Percentiles rank a stretch among this genome's conserved stretches.
Evolutionary conservation across 768 basidiomycete genomes (phyloP).

Genomic region (Boletus fagicola): DNA sequence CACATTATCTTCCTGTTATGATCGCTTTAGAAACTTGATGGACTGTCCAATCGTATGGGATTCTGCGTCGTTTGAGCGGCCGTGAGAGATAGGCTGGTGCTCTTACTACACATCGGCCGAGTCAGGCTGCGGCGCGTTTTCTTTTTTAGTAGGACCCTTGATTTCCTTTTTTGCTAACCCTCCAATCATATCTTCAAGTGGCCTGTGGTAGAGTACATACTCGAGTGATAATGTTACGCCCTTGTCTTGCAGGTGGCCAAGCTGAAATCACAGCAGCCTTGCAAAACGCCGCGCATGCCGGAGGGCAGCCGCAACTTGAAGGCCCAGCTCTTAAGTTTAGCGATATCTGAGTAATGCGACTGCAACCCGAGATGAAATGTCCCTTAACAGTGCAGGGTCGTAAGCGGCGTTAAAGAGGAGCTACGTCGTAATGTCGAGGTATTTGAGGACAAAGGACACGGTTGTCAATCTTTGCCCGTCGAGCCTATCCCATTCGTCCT

Average conservation of each 20-base stretch:
- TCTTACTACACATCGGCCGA: not conserved
- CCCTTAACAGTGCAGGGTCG: not conserved
- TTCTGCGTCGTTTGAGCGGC: not conserved
- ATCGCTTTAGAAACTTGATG: not conserved
- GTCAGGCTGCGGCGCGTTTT: not conserved
- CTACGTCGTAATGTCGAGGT: constrained; percentile 4
- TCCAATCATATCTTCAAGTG: too few species aligned
- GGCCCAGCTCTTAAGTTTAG: too few species aligned
- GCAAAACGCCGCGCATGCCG: too few species aligned
- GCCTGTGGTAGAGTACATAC: too few species aligned
- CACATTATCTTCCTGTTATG: too few species aligned
- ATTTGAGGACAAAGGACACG: not conserved
- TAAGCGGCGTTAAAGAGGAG: not conserved
- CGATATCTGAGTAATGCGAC: not conserved
- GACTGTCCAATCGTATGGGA: not conserved
- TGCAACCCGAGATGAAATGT: not conserved
- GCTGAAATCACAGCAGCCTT: too few species aligned
- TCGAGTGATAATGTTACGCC: too few species aligned
- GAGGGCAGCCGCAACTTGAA: too few species aligned
- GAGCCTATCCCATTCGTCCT: not conserved
- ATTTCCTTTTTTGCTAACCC: too few species aligned
- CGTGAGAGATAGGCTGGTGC: not conserved
- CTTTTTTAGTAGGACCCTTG: too few species aligned
- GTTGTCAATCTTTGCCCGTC: not conserved
- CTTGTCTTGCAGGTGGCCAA: too few species aligned